Base-by-base conservation (phyloP, 805 yeast genomes). In the Candida qinlingensis region DNA sequence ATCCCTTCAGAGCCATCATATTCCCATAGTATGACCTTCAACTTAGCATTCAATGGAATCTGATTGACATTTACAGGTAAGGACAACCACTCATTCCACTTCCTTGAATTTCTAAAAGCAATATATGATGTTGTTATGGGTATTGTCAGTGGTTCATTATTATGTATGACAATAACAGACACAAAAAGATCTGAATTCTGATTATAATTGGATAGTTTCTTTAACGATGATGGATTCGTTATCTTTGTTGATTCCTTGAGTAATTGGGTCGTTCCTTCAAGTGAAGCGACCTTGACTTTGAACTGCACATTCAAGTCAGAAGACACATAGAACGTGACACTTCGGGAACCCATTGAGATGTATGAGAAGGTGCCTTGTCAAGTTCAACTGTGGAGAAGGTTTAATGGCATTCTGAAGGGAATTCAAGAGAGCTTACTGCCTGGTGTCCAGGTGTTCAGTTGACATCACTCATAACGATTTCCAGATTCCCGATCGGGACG, bases 11-110 rank as follows among this genome's bases (percentile, higher is more conserved):
- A 77, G 7, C 81, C 79, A 31, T 77, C 76, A 50, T 79, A 83
- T 53, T 87, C 96, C 79, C 83, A 86, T 2, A 90, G 55, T 2
- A 77, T 72, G 27, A 94, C 70, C 46, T 76, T 75, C 13, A 91
- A 62, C 52, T 72, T 75, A 5, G 94, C 66, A 38, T 78, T 76
- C 36, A 80, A 61, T 3, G 87, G 83, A n/a, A 92, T 63, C 58
- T 89, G 94, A 46, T 77, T 76, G 54, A 86, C 80, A 46, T 74
- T 72, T 3, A 91, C 75, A 1, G 97, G 92, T 42, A 94, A 64
- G 41, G 77, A 75, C 25, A 88, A 65, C 85, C 89, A 84, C 51
- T 81, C 80, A 55, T 84, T 77, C 91, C 94, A 88, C 42, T 62
- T 76, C 59, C 76, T 76, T 33, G 65, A 48, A 31, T 55, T 59